Evolutionary conservation across 2,329 filamentous ascomycete species (phyloP).

Genomic region (Aspergillus intermedius): DNA sequence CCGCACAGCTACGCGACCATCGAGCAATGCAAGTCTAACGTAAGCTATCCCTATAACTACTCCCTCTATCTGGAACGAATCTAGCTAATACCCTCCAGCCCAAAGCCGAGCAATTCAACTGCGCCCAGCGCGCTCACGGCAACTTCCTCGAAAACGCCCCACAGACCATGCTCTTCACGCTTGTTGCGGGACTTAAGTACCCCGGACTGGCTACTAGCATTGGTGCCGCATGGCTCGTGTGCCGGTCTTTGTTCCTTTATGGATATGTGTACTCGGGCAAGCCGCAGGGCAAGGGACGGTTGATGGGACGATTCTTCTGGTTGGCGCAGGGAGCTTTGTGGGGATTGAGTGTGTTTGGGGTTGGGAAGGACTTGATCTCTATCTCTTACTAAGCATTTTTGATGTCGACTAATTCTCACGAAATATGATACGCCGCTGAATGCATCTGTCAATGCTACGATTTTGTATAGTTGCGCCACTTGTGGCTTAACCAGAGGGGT

Average conservation of each 20-base stretch:
- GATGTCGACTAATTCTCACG: background rate
- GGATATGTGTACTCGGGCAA: conserved; percentile 40
- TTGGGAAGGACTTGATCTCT: conserved; percentile 24
- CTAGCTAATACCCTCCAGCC: conserved; percentile 16
- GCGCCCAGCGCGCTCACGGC: conserved; percentile 51
- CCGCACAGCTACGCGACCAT: conserved; percentile 54
- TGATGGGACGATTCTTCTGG: conserved; percentile 32
- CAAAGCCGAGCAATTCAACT: conserved; percentile 44
- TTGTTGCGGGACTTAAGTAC: conserved; percentile 50
- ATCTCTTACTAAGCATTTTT: conserved; percentile 16
- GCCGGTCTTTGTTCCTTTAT: conserved; percentile 44
- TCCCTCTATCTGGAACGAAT: background rate
- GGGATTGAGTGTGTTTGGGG: conserved; percentile 33
- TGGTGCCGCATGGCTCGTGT: conserved; percentile 47
- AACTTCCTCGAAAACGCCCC: conserved; percentile 56
- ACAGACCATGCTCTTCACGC: conserved; percentile 44
- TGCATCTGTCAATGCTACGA: too few species aligned
- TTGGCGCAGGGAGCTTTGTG: conserved; percentile 35
- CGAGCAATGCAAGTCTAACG: conserved; percentile 46
- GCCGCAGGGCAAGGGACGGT: conserved; percentile 33
- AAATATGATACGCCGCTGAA: too few species aligned
- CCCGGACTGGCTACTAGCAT: conserved; percentile 43
- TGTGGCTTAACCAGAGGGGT: too few species aligned
- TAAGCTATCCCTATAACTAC: conserved; percentile 27
- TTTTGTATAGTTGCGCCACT: too few species aligned